Conservation (phyloP, 495 filamentous ascomycete genomes). For the Lasiosphaeriaceae sp. region DNA sequence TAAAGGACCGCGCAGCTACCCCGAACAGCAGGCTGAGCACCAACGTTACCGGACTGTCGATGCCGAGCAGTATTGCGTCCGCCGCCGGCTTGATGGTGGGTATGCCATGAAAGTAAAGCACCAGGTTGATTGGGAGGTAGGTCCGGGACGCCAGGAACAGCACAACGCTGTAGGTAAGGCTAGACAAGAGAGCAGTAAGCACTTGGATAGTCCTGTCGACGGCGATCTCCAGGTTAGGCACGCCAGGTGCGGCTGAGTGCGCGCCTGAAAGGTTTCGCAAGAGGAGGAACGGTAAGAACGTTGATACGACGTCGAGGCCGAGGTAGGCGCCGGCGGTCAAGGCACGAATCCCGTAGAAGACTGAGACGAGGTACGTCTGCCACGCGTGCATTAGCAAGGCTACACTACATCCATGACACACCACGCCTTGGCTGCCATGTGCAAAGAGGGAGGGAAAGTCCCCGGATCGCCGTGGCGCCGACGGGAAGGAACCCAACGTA, state of each 20-base stretch:
- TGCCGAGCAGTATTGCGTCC: conserved; percentile 49
- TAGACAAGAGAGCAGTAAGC: conserved; percentile 61
- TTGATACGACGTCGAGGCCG: conserved; percentile 60
- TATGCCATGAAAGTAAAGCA: conserved; percentile 66
- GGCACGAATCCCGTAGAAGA: conserved; percentile 67
- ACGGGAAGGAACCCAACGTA: conserved; percentile 30
- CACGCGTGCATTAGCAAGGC: conserved; percentile 1
- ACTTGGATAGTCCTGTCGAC: conserved; percentile 59
- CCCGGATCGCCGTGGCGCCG: neutral
- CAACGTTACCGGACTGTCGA: conserved; percentile 49
- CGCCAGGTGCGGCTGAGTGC: conserved; percentile 54
- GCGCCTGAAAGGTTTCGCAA: conserved; percentile 60
- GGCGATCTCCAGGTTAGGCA: conserved; percentile 66
- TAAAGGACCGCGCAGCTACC: conserved; percentile 63
- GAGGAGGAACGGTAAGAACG: conserved; percentile 65
- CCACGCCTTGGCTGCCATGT: neutral
- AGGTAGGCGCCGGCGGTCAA: conserved; percentile 54
- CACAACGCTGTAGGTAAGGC: conserved; percentile 62
- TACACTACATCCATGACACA: neutral
- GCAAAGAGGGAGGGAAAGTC: neutral
- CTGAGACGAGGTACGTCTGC: conserved; percentile 62
- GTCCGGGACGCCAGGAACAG: conserved; percentile 60
- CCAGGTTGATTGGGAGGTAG: conserved; percentile 63
- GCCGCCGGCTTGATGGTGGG: conserved; percentile 61
- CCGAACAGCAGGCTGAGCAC: conserved; percentile 47